These are phyloP conservation scores for Periconia sp. DNA, from an alignment of 2,329 filamentous ascomycete species.

Conservation along the genomic window DNA sequence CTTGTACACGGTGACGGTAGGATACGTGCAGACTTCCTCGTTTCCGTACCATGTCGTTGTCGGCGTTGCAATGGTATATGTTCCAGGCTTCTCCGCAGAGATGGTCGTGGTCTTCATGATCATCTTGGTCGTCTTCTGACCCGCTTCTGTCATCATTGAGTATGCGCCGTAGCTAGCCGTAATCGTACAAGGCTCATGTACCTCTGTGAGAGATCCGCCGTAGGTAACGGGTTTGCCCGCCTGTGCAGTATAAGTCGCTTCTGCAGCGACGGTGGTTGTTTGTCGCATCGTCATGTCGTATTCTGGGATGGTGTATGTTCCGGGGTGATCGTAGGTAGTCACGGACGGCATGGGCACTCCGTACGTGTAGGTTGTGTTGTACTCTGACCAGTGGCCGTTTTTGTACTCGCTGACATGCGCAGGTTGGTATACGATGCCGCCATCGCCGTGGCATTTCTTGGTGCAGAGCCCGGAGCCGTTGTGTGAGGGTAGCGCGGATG, in stretches of 20 bases:
- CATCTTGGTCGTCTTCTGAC: conserved; percentile 24
- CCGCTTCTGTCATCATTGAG: conserved; percentile 14
- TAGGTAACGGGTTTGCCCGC: conserved; percentile 28
- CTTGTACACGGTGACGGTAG: conserved; percentile 23
- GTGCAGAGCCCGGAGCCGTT: conserved; percentile 30
- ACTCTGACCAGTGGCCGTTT: conserved; percentile 30
- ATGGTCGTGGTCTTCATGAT: conserved; percentile 27
- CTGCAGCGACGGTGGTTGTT: conserved; percentile 20
- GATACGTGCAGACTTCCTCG: conserved; percentile 27
- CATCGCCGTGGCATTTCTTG: conserved; percentile 17
- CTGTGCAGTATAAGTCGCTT: conserved; percentile 24
- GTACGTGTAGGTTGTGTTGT: conserved; percentile 23
- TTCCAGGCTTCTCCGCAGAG: conserved; percentile 23
- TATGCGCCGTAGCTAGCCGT: conserved; percentile 28
- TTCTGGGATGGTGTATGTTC: conserved; percentile 31
- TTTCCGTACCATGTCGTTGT: conserved; percentile 33
- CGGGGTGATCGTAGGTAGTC: conserved; percentile 31
- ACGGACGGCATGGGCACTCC: conserved; percentile 27
- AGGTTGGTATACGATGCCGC: conserved; percentile 18
- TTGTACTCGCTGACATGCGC: conserved; percentile 33
- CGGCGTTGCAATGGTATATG: conserved; percentile 36
- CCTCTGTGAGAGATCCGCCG: conserved; percentile 24
- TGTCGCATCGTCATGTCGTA: conserved; percentile 26
- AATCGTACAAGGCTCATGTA: conserved; percentile 25
- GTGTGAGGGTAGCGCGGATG: conserved; percentile 29